phyloP scores from a whole-genome alignment of 192 early-diverging fungal genomes.

The Chytriomyces sp. region DNA sequence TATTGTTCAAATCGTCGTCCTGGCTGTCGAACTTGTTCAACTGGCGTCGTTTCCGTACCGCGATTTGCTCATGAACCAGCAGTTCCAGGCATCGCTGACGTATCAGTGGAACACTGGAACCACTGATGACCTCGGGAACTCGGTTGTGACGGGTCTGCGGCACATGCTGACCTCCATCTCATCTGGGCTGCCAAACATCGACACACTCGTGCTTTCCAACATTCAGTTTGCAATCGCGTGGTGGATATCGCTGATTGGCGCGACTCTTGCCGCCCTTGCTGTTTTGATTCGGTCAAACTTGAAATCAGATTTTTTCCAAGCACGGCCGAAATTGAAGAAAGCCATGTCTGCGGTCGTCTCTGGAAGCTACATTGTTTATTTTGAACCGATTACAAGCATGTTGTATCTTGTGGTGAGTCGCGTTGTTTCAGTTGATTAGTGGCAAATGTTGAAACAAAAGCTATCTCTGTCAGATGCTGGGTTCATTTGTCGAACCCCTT shows the following conservation, averaged over 20 bases:
- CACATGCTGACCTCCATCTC: conserved; percentile 20
- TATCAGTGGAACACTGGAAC: conserved; percentile 5
- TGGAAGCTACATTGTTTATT: conserved; percentile 33
- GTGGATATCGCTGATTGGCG: conserved; percentile 39
- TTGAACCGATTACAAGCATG: conserved; percentile 34
- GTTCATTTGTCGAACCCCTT: conserved; percentile 41
- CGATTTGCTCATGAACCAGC: conserved; percentile 56
- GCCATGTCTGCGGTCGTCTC: not conserved
- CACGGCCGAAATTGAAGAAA: conserved; percentile 19
- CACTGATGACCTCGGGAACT: conserved; percentile 13
- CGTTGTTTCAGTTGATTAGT: not conserved
- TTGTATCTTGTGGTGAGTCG: conserved; percentile 38
- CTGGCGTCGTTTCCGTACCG: conserved; percentile 77
- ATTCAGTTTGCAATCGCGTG: conserved; percentile 41
- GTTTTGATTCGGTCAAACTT: not conserved
- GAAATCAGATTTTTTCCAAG: not conserved
- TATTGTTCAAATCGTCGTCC: conserved; percentile 71
- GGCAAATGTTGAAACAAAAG: not conserved
- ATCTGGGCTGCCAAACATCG: conserved; percentile 22
- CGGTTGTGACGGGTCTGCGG: conserved; percentile 22
- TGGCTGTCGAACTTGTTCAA: conserved; percentile 80
- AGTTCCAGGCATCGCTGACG: conserved; percentile 31
- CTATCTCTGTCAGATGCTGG: conserved; percentile 10
- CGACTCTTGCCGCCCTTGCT: conserved; percentile 8
- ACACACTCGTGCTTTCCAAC: conserved; percentile 17